Evolutionary conservation across 306 rosid species (phyloP), one percentile per base, ranked within the genome.

Genomic region (Dryas alaskensis): DNA sequence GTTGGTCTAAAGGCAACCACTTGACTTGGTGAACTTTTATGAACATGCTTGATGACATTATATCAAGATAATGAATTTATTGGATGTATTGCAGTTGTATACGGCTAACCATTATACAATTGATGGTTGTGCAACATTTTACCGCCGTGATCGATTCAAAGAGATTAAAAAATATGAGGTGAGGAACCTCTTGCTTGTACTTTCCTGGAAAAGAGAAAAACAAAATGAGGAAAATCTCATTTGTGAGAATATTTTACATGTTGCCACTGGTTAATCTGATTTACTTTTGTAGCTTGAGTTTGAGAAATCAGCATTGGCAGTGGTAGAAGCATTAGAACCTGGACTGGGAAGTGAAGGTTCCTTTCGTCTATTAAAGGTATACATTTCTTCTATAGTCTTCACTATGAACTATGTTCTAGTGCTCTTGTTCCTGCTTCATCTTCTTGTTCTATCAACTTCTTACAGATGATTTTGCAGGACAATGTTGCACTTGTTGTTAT

Each of bases 121-220:
- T 27, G 81, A 74, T 73, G 85, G 87, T 47, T 81, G 87, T 46
- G 82, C 85, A 22, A 84, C 65, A 45, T 84, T 77, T 67, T 84
- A 80, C 72, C 85, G 78, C 27, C 0, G 10, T 19, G 46, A 74
- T 17, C 65, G 40, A 10, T 78, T 84, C 69, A 71, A 78, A 78
- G 78, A 66, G 76, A 50, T 65, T 8, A 40, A 4, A 13, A 80
- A 8, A 53, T 49, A 61, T 48, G 83, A 81, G 81, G 83, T 84
- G 63, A 73, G 75, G 31, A 73, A 57, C 31, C 58, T 22, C 48
- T 64, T 2, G 12, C 10, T 72, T 46, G 10, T 58, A 48, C 72
- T 50, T 42, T 11, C 9, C 5, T n/a, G 60, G 9, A 2, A 55
- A 55, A 12, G 19, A 13, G 27, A 49, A 69, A 51, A 69, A 39